Percentiles rank a stretch among this genome's conserved stretches.
Evolutionary conservation across 1,284 basidiomycete species (phyloP).

Genomic region (Boletus semigastroideus): DNA sequence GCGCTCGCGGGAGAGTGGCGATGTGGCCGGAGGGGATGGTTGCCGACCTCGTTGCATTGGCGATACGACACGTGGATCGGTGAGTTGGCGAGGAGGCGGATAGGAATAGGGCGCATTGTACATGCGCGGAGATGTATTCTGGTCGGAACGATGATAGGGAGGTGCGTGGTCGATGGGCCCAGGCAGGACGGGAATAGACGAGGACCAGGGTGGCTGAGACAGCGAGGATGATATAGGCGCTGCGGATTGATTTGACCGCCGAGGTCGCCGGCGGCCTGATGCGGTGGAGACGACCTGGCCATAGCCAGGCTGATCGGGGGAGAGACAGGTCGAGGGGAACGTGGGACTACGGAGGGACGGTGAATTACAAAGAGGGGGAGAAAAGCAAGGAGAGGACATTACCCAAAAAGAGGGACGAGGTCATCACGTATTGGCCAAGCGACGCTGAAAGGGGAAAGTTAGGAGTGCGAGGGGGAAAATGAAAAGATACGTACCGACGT

Average conservation of each 20-base stretch:
- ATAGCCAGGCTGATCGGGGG: slow-evolving; percentile 79
- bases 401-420: slow-evolving; percentile 82
- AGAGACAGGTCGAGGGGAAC: slow-evolving; percentile 75
- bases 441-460: slow-evolving; percentile 49
- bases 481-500: slow-evolving; percentile 55
- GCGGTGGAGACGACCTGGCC: slow-evolving; percentile 71
- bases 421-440: slow-evolving; percentile 89
- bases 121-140: slow-evolving; percentile 25
- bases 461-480: slow-evolving; percentile 18
- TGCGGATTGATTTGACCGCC: slow-evolving; percentile 43
- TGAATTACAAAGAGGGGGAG: slow-evolving; percentile 10
- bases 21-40: slow-evolving; percentile 28
- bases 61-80: slow-evolving; percentile 27
- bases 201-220: slow-evolving; percentile 31
- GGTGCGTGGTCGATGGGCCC: slow-evolving; percentile 23
- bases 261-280: slow-evolving; percentile 59
- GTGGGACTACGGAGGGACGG: slow-evolving; percentile 46
- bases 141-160: slow-evolving; percentile 27
- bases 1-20: slow-evolving; percentile 33
- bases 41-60: slow-evolving; percentile 29
- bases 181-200: slow-evolving; percentile 24
- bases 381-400: slow-evolving; percentile 19
- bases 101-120: slow-evolving; percentile 31
- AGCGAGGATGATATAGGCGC: slow-evolving; percentile 23
- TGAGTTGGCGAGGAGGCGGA: slow-evolving; percentile 28